Conservation (phyloP, 176 grass and related monocot species). For the Zizania latifolia region DNA sequence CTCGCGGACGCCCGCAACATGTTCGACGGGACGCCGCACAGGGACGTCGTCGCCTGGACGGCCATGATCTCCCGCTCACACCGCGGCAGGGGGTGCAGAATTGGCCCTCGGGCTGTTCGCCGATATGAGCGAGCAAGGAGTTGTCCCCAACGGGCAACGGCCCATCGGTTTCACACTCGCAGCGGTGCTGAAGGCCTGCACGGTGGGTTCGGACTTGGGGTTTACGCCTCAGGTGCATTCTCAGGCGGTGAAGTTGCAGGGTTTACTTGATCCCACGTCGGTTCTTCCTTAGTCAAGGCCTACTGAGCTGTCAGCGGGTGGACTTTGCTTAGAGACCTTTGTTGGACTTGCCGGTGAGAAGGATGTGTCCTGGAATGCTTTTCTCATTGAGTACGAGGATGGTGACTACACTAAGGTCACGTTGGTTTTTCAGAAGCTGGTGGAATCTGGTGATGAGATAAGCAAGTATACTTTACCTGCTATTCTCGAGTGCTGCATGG, state of each 20-base stretch:
- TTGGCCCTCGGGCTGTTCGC: constrained; percentile 12
- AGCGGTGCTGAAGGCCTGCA: constrained; percentile 24
- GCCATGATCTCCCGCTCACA: constrained; percentile 17
- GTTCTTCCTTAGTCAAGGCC: constrained; percentile 31
- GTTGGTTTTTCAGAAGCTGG: constrained; percentile 16
- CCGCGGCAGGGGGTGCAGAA: neutral
- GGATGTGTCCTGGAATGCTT: constrained; percentile 36
- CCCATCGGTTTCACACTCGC: constrained; percentile 27
- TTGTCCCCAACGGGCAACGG: constrained; percentile 10
- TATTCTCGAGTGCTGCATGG: constrained; percentile 26
- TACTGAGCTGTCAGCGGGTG: constrained; percentile 18
- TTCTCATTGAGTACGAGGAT: constrained; percentile 20
- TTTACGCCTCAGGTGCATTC: constrained; percentile 30
- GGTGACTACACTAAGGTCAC: constrained; percentile 13
- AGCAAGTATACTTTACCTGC: constrained; percentile 30
- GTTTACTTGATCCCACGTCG: constrained; percentile 25
- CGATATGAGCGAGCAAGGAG: neutral
- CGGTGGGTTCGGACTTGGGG: neutral
- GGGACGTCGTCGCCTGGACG: constrained; percentile 29
- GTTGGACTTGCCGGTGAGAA: constrained; percentile 3
- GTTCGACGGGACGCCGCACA: constrained; percentile 49
- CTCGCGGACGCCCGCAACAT: constrained; percentile 3
- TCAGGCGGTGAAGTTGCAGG: constrained; percentile 22
- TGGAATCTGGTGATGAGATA: constrained; percentile 20
- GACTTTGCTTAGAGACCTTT: constrained; percentile 27